phyloP scores from a whole-genome alignment of 2,329 filamentous ascomycete species.

The Teratosphaeria pseudoeucalypti region DNA sequence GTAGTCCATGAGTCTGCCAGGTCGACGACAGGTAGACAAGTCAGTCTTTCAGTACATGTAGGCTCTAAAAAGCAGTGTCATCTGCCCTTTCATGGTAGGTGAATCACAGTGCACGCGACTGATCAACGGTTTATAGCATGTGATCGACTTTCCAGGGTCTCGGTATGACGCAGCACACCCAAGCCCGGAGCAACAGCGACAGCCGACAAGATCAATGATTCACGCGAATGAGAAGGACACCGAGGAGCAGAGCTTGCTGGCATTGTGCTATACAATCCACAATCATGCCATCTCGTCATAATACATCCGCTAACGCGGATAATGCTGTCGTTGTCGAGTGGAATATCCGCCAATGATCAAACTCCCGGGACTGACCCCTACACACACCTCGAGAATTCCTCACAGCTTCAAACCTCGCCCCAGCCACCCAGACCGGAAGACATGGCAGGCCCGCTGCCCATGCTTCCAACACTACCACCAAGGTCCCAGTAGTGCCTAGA shows the following conservation, averaged over 20 bases:
- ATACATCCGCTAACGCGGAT: neutral
- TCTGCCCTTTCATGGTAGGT: neutral
- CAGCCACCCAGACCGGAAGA: conserved; percentile 51
- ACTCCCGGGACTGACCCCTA: neutral
- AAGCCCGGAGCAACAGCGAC: neutral
- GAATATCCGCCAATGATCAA: neutral
- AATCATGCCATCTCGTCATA: neutral
- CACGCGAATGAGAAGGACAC: neutral
- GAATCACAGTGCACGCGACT: neutral
- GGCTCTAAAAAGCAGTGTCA: neutral
- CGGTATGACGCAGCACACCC: neutral
- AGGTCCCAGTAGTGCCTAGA: conserved; percentile 89
- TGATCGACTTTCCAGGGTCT: neutral
- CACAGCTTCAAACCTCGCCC: conserved; percentile 54
- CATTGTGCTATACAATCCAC: neutral
- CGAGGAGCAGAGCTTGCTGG: neutral
- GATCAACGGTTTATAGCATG: neutral
- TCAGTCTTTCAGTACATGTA: neutral
- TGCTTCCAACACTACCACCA: conserved; percentile 68
- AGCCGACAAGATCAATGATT: neutral
- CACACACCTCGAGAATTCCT: neutral
- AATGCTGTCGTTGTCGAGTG: neutral
- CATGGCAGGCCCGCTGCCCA: conserved; percentile 30
- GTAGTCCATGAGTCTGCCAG: neutral
- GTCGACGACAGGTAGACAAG: neutral